Evolutionary conservation across 768 basidiomycete genomes (phyloP).

Genomic region (Agaricus blazei): DNA sequence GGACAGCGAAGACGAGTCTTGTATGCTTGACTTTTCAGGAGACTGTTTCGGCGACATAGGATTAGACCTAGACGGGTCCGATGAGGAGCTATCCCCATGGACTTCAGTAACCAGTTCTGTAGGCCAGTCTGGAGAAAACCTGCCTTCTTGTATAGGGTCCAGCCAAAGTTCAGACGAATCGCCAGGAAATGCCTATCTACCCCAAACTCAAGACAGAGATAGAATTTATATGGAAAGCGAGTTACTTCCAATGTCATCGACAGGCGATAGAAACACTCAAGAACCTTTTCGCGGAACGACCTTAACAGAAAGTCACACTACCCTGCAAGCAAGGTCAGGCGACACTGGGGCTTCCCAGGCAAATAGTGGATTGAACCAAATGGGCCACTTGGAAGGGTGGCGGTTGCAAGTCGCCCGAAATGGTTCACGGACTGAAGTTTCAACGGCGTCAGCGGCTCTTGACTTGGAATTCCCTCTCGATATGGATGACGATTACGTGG

Average conservation of each 20-base stretch:
- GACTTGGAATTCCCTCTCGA: neutral
- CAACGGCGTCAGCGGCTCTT: neutral
- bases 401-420: constrained; percentile 1
- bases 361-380: constrained; percentile 1
- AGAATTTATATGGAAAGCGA: neutral
- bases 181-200: neutral
- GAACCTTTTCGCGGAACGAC: neutral
- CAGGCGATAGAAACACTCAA: neutral
- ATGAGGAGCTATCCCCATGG: neutral
- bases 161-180: neutral
- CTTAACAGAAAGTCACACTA: neutral
- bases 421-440: neutral
- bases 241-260: neutral
- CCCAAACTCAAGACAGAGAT: neutral
- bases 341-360: constrained; percentile 4
- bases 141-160: neutral
- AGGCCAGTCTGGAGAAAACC: neutral
- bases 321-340: constrained; percentile 5
- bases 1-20: neutral
- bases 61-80: neutral
- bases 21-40: neutral
- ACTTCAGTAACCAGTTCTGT: neutral
- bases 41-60: neutral
- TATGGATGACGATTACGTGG: neutral
- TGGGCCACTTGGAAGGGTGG: neutral